A percentile compares a stretch with the other conserved stretches of the same genome.
phyloP scores from a whole-genome alignment of 306 rosid genomes.

The Argentina anserina region DNA sequence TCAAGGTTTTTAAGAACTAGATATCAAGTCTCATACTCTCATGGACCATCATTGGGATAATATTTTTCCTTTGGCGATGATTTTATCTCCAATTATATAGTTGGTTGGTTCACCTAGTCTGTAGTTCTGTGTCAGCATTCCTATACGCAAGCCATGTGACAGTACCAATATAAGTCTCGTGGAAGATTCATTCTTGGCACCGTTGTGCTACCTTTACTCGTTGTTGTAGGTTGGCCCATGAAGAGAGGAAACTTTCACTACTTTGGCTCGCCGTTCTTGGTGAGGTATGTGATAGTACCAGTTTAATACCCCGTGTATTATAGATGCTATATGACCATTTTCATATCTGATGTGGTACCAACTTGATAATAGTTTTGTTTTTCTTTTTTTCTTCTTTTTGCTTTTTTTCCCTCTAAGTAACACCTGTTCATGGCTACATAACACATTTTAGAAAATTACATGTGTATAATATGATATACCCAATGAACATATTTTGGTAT shows the following conservation, averaged over 20 bases:
- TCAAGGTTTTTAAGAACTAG: background rate
- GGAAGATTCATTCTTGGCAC: background rate
- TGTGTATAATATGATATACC: too few relatives aligned
- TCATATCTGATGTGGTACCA: background rate
- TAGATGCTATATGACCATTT: background rate
- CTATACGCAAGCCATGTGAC: background rate
- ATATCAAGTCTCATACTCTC: slow-evolving; percentile 8
- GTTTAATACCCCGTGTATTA: background rate
- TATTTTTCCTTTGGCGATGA: background rate
- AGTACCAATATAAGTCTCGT: background rate
- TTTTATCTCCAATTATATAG: background rate
- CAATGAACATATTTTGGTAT: too few relatives aligned
- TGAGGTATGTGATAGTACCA: background rate
- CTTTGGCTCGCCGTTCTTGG: background rate
- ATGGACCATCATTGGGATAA: background rate
- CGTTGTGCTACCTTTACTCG: background rate
- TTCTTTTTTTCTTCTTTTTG: too few relatives aligned
- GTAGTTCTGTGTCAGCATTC: background rate
- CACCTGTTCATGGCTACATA: too few relatives aligned
- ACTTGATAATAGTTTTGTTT: too few relatives aligned
- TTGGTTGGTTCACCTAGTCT: background rate
- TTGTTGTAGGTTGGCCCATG: background rate
- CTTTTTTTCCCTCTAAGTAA: too few relatives aligned
- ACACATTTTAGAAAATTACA: too few relatives aligned
- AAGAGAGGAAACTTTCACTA: background rate